Conservation (phyloP, 164 flowering plant genomes). For the Chimonanthus salicifolius region DNA sequence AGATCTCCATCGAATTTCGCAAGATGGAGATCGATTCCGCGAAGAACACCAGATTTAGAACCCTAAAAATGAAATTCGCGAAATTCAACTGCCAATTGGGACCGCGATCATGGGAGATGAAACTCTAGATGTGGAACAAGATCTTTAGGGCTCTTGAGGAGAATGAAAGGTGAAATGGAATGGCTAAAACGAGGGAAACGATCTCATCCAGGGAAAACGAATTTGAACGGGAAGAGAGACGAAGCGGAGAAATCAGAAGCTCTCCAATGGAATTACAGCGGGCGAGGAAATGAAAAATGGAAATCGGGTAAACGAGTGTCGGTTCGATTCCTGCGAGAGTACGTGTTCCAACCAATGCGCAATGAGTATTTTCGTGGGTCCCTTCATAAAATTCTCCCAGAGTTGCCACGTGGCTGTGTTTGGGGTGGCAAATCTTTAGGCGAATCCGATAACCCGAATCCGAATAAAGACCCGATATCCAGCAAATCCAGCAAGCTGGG, state of each 20-base stretch:
- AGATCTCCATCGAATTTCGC: not conserved
- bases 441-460: too few relatives aligned
- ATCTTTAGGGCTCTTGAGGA: not conserved
- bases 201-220: not conserved
- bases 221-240: not conserved
- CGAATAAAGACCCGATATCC: too few relatives aligned
- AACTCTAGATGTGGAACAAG: slow-evolving; percentile 7
- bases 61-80: not conserved
- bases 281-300: not conserved
- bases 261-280: not conserved
- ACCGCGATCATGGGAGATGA: not conserved
- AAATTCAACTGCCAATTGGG: not conserved
- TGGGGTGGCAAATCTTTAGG: too few relatives aligned
- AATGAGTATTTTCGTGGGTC: too few relatives aligned
- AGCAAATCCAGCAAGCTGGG: too few relatives aligned
- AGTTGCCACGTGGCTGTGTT: too few relatives aligned
- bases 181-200: not conserved
- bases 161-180: not conserved
- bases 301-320: too few relatives aligned
- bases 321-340: too few relatives aligned
- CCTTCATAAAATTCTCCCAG: too few relatives aligned
- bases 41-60: not conserved
- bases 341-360: too few relatives aligned
- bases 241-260: not conserved
- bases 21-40: not conserved